Conservation (phyloP, 1,284 basidiomycete genomes). For the Cryptococcus jaspeensis region DNA sequence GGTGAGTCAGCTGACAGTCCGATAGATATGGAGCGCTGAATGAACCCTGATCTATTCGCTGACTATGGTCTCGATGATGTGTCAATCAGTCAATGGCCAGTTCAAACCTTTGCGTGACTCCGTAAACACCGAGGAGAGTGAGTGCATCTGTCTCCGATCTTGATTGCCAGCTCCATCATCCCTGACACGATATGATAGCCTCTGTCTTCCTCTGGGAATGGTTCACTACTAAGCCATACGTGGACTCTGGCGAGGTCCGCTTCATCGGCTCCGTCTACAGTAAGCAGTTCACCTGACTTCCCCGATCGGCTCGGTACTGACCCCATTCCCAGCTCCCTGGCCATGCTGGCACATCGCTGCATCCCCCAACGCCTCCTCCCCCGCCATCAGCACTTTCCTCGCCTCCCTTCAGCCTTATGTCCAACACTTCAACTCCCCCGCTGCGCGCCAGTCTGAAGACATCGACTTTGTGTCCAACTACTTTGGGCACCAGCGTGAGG, state of each 20-base stretch:
- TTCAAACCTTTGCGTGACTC: constrained; percentile 85
- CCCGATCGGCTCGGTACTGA: background rate
- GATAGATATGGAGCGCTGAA: background rate
- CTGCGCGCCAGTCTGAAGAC: constrained; percentile 61
- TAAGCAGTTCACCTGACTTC: constrained; percentile 15
- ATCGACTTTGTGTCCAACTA: constrained; percentile 71
- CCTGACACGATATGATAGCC: constrained; percentile 15
- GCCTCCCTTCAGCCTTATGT: constrained; percentile 64
- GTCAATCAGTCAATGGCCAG: constrained; percentile 72
- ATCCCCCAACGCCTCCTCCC: constrained; percentile 60
- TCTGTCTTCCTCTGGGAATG: constrained; percentile 74
- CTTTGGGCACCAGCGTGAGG: constrained; percentile 71
- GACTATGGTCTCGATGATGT: background rate
- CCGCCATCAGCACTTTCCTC: constrained; percentile 63
- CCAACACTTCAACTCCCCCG: constrained; percentile 64
- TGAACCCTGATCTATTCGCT: too few species aligned
- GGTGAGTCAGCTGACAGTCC: constrained; percentile 56
- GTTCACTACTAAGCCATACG: constrained; percentile 95
- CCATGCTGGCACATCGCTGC: constrained; percentile 93
- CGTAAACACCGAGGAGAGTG: constrained; percentile 71
- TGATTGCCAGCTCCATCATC: background rate
- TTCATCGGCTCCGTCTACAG: constrained; percentile 58
- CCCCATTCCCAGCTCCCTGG: constrained; percentile 74
- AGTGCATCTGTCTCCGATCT: constrained; percentile 9
- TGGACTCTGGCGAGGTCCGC: constrained; percentile 74